phyloP scores from a whole-genome alignment of 179 eudicot genomes.

The Camellia oleifera region DNA sequence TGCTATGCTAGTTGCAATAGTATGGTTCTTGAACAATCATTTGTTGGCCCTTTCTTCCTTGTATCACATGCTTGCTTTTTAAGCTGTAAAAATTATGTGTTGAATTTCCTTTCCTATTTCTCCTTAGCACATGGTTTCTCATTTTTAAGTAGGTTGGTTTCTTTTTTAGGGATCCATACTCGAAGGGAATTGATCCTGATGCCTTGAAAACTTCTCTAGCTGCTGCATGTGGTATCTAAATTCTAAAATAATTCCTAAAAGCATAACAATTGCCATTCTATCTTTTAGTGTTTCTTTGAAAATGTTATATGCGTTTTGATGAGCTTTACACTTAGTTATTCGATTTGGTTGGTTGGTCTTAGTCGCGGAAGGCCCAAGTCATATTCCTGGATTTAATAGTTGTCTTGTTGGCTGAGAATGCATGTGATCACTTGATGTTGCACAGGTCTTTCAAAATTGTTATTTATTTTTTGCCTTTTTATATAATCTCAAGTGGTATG shows the following conservation, averaged over 20 bases:
- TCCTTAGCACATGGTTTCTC: neutral
- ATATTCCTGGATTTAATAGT: neutral
- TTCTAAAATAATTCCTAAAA: neutral
- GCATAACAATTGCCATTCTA: neutral
- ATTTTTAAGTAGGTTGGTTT: neutral
- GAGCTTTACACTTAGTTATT: neutral
- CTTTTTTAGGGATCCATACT: constrained; percentile 71
- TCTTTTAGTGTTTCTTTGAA: neutral
- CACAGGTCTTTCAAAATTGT: no score
- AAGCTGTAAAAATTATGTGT: neutral
- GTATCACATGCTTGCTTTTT: neutral
- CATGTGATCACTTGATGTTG: neutral
- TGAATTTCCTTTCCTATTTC: neutral
- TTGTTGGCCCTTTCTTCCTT: neutral
- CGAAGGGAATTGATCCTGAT: constrained; percentile 53
- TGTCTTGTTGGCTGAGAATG: neutral
- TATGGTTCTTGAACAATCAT: neutral
- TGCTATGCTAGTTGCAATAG: neutral
- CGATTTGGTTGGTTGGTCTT: neutral
- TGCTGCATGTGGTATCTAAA: constrained; percentile 40
- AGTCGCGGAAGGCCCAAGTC: neutral
- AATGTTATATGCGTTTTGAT: neutral
- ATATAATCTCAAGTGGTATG: no score
- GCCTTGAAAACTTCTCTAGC: constrained; percentile 49
- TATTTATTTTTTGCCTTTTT: no score